phyloP scores from a whole-genome alignment of 371 early-diverging fungal species.

The Apophysomyces ossiformis region DNA sequence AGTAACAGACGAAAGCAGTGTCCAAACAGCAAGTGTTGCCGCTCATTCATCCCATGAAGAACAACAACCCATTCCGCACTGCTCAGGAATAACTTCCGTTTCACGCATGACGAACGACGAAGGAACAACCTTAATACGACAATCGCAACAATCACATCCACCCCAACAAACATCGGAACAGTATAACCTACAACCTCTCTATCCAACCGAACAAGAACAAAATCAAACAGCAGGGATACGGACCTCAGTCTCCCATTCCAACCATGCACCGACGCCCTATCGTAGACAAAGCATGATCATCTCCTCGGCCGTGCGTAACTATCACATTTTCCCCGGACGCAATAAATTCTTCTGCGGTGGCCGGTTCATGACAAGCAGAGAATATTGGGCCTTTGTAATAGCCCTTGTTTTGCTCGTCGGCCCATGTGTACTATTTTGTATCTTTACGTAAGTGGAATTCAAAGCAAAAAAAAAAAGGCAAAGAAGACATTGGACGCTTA shows the following conservation, averaged over 20 bases:
- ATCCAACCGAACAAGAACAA: not conserved
- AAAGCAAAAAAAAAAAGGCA: not conserved
- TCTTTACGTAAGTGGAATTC: conserved; percentile 64
- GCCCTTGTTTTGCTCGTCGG: conserved; percentile 67
- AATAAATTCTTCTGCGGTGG: conserved; percentile 71
- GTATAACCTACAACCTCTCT: not conserved
- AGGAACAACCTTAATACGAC: conserved; percentile 23
- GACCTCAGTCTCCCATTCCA: not conserved
- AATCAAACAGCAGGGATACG: not conserved
- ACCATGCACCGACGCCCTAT: not conserved
- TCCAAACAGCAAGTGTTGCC: conserved; percentile 12
- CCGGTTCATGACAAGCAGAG: conserved; percentile 71
- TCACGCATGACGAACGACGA: conserved; percentile 27
- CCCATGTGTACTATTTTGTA: conserved; percentile 71
- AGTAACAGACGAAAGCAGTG: conserved; percentile 13
- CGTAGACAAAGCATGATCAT: conserved; percentile 1
- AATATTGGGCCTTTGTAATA: conserved; percentile 68
- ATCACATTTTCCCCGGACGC: conserved; percentile 47
- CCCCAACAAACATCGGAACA: conserved; percentile 6
- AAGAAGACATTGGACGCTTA: not conserved
- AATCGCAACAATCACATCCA: conserved; percentile 4
- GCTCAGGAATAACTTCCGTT: conserved; percentile 21
- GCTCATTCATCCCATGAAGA: conserved; percentile 14
- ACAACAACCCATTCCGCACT: conserved; percentile 19
- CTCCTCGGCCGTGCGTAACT: conserved; percentile 22